phyloP scores from a whole-genome alignment of 176 grass and related monocot genomes.

The Secale cereale region DNA sequence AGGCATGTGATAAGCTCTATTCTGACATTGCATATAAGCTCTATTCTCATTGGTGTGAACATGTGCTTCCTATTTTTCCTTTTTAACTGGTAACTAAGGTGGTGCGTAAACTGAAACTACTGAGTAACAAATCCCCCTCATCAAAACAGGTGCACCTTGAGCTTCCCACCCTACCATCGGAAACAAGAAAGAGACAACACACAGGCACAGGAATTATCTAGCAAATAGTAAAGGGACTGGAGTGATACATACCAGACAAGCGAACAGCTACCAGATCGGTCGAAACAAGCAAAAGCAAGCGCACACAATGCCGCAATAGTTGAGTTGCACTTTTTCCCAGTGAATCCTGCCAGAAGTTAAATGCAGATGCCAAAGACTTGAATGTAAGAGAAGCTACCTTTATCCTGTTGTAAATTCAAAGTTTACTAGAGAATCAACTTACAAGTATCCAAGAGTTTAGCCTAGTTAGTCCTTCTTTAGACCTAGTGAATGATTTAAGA shows the following conservation, averaged over 20 bases:
- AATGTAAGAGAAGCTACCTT: background rate
- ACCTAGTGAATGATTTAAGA: conserved; percentile 89
- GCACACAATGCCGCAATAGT: conserved; percentile 88
- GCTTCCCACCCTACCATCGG: conserved; percentile 19
- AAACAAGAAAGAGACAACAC: conserved; percentile 17
- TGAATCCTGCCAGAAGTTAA: conserved; percentile 72
- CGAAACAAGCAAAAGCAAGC: conserved; percentile 85
- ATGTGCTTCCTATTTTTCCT: conserved; percentile 13
- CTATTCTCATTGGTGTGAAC: conserved; percentile 1
- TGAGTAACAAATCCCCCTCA: background rate
- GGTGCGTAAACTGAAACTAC: background rate
- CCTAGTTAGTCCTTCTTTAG: conserved; percentile 78
- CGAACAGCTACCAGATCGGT: conserved; percentile 90
- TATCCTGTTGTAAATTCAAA: conserved; percentile 16
- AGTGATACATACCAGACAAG: conserved; percentile 63
- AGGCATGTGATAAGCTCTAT: conserved; percentile 9
- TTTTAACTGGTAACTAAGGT: too few species aligned
- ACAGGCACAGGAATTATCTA: background rate
- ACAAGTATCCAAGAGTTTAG: conserved; percentile 98
- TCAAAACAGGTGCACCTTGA: background rate
- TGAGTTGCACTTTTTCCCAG: conserved; percentile 96
- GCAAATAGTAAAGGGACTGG: conserved; percentile 1
- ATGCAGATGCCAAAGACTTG: conserved; percentile 26
- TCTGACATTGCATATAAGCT: conserved; percentile 12
- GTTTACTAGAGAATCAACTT: conserved; percentile 37